A percentile compares a stretch with the other conserved stretches of the same genome.
phyloP scores from a whole-genome alignment of 257 asterid species.

The Capsicum chinense region DNA sequence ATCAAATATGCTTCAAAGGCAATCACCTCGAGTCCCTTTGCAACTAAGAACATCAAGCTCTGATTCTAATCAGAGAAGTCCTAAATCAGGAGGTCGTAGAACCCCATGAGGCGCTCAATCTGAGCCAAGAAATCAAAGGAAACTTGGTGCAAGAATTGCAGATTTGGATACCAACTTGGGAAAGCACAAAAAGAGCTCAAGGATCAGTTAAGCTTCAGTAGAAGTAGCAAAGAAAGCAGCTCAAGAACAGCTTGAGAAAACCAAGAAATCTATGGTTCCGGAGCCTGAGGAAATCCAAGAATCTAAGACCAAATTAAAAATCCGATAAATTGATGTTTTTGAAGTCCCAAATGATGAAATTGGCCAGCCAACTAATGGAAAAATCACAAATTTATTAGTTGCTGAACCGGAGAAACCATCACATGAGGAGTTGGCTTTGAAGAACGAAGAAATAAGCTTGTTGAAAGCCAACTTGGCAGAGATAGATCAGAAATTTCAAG shows the following conservation, averaged over 20 bases:
- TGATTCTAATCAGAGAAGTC: constrained; percentile 74
- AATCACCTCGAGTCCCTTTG: constrained; percentile 61
- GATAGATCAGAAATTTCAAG: constrained; percentile 54
- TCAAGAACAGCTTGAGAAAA: constrained; percentile 63
- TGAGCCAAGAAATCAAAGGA: constrained; percentile 64
- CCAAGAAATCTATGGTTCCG: constrained; percentile 46
- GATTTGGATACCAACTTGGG: constrained; percentile 93
- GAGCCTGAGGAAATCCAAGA: constrained; percentile 38
- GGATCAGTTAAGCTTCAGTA: constrained; percentile 62
- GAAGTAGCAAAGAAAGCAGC: constrained; percentile 71
- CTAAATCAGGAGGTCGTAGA: constrained; percentile 56
- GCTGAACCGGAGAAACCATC: constrained; percentile 44
- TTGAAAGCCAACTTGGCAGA: constrained; percentile 53
- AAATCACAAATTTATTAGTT: constrained; percentile 29
- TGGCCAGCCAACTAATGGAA: constrained; percentile 39
- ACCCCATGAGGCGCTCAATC: constrained; percentile 64
- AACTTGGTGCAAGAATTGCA: constrained; percentile 80
- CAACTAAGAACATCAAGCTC: constrained; percentile 70
- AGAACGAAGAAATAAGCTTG: constrained; percentile 50
- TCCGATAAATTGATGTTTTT: constrained; percentile 9
- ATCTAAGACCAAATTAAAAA: constrained; percentile 30
- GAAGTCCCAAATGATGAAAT: constrained; percentile 37
- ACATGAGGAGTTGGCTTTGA: constrained; percentile 50
- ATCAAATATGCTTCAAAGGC: constrained; percentile 71
- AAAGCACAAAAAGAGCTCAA: constrained; percentile 88